Evolutionary conservation across 441 rosid genomes (phyloP).

Genomic region (Pelargonium fulgidum): DNA sequence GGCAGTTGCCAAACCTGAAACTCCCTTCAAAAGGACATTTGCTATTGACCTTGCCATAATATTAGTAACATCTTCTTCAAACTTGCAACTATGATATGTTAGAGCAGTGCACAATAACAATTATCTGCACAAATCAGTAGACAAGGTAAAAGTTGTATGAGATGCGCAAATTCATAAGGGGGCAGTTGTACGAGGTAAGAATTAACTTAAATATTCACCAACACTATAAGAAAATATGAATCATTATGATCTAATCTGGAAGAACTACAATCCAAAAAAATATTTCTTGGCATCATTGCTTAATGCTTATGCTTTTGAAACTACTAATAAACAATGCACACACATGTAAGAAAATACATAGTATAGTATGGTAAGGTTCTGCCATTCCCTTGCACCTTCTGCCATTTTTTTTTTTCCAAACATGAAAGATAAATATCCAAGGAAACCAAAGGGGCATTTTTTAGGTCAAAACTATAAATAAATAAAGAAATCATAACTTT

Average conservation of each 20-base stretch:
- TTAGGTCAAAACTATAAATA: neutral
- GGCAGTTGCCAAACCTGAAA: slow-evolving; percentile 36
- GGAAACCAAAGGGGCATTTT: neutral
- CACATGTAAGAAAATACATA: neutral
- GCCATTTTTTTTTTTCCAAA: slow-evolving; percentile 2
- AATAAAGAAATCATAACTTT: neutral
- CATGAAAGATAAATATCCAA: neutral
- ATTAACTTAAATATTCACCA: neutral
- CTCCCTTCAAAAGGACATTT: slow-evolving; percentile 38
- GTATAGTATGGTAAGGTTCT: neutral
- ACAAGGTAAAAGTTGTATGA: neutral
- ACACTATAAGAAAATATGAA: neutral
- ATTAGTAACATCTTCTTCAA: slow-evolving; percentile 4
- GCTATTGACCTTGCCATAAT: slow-evolving; percentile 58
- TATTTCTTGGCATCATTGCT: no score
- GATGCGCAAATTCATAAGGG: neutral
- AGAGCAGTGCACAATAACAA: neutral
- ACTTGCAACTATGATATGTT: slow-evolving; percentile 12
- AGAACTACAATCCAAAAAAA: no score
- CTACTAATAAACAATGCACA: neutral
- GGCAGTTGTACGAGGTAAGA: neutral
- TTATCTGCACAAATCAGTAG: slow-evolving; percentile 4
- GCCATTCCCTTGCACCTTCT: neutral
- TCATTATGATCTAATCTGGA: no score
- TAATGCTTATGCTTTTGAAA: neutral